These are phyloP conservation scores for Verticillium klebahnii DNA, from an alignment of 2,329 filamentous ascomycete genomes.

Conservation along the genomic window DNA sequence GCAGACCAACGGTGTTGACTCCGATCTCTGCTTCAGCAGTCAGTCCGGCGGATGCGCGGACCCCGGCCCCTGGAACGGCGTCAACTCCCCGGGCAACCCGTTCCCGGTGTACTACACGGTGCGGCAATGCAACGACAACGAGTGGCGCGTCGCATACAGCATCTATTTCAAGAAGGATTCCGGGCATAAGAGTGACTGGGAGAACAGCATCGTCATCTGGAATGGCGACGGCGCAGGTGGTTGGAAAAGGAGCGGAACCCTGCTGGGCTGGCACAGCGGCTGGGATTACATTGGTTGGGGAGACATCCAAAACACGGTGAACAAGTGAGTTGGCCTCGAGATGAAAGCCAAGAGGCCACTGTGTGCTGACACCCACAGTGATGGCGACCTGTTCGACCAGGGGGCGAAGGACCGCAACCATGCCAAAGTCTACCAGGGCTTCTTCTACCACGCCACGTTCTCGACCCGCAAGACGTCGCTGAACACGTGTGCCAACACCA, in stretches of 20 bases:
- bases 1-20: slow-evolving; percentile 13
- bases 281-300: slow-evolving; percentile 12
- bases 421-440: slow-evolving; percentile 10
- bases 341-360: not conserved
- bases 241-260: slow-evolving; percentile 7
- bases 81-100: slow-evolving; percentile 11
- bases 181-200: slow-evolving; percentile 19
- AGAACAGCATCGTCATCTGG: slow-evolving; percentile 16
- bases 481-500: not conserved
- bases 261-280: slow-evolving; percentile 2
- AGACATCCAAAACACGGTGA: slow-evolving; percentile 15
- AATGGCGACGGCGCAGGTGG: slow-evolving; percentile 11
- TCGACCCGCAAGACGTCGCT: not conserved
- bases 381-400: not conserved
- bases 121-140: slow-evolving; percentile 10
- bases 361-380: slow-evolving; percentile 11
- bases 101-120: slow-evolving; percentile 14
- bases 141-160: slow-evolving; percentile 17
- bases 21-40: slow-evolving; percentile 13
- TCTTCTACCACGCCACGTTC: not conserved
- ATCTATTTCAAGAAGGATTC: slow-evolving; percentile 20
- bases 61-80: slow-evolving; percentile 11
- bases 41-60: slow-evolving; percentile 7
- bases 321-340: slow-evolving; percentile 7
- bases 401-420: slow-evolving; percentile 11